Percentiles rank a stretch among this genome's conserved stretches.
Conservation (phyloP, 108 stramenopile species). For the Nannochloropsis granulata region DNA sequence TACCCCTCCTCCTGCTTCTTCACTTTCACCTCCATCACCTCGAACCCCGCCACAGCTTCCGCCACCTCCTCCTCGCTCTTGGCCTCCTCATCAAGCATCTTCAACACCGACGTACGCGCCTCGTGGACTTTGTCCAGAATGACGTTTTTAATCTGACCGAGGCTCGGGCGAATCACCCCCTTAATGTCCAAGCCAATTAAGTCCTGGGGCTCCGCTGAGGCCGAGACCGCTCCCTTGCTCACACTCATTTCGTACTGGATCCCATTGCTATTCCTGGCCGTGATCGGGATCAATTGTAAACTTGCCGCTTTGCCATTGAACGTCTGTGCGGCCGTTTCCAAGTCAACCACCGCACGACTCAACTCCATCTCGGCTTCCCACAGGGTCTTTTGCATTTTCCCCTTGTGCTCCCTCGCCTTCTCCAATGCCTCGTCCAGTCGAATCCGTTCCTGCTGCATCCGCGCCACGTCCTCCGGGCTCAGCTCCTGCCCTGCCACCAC, state of each 20-base stretch:
- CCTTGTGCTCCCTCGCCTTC: slow-evolving; percentile 7
- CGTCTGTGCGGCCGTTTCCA: slow-evolving; percentile 14
- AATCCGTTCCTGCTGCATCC: slow-evolving; percentile 23
- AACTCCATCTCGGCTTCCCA: slow-evolving; percentile 30
- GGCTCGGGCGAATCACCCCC: slow-evolving; percentile 9
- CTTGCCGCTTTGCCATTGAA: slow-evolving; percentile 22
- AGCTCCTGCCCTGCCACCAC: slow-evolving; percentile 33
- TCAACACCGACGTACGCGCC: background rate
- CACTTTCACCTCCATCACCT: background rate
- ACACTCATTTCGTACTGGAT: background rate
- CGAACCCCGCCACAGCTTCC: background rate
- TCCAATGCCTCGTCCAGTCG: slow-evolving; percentile 24
- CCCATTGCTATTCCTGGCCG: background rate
- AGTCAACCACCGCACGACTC: background rate
- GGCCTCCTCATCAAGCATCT: slow-evolving; percentile 11
- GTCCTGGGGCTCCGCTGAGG: background rate
- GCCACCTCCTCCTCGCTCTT: slow-evolving; percentile 10
- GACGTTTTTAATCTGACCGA: slow-evolving; percentile 1
- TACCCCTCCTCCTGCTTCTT: slow-evolving; percentile 7
- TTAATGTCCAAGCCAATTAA: slow-evolving; percentile 4
- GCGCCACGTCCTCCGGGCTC: slow-evolving; percentile 37
- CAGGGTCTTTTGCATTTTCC: slow-evolving; percentile 15
- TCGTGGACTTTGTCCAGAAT: slow-evolving; percentile 5
- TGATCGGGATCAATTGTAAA: slow-evolving; percentile 13
- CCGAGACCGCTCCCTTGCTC: background rate